phyloP scores from a whole-genome alignment of 768 basidiomycete species.

The Auricularia sp. region DNA sequence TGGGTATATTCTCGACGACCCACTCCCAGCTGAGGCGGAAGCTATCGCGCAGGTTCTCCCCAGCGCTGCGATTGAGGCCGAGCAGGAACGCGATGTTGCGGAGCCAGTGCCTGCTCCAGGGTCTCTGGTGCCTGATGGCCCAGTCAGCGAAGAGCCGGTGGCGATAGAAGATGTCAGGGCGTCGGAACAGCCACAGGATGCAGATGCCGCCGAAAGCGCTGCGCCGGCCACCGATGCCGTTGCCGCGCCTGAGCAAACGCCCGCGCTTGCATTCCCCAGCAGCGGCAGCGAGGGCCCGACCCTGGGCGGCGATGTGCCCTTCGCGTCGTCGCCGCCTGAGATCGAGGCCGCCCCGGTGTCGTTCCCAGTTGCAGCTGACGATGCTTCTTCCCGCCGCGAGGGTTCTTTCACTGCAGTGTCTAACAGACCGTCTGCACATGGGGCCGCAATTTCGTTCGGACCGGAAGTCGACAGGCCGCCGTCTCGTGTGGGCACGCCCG shows the following conservation, averaged over 20 bases:
- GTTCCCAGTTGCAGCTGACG: conserved; percentile 26
- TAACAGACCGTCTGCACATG: conserved; percentile 10
- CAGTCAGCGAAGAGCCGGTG: not conserved
- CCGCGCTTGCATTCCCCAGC: conserved; percentile 21
- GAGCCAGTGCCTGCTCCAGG: not conserved
- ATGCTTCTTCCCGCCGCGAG: conserved; percentile 21
- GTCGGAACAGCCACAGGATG: conserved; percentile 5
- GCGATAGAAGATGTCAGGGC: not conserved
- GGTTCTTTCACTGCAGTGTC: conserved; percentile 19
- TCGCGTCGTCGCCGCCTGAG: conserved; percentile 27
- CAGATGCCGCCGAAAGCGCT: conserved; percentile 1
- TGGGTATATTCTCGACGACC: conserved; percentile 12
- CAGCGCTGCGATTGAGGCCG: conserved; percentile 10
- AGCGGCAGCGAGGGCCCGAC: conserved; percentile 11
- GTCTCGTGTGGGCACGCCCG: conserved; percentile 58
- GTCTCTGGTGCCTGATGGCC: not conserved
- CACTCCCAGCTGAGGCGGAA: conserved; percentile 1
- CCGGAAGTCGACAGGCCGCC: conserved; percentile 41
- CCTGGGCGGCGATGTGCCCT: not conserved
- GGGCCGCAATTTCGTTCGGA: conserved; percentile 59
- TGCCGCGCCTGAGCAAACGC: conserved; percentile 1
- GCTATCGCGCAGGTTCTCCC: not conserved
- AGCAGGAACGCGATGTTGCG: conserved; percentile 5
- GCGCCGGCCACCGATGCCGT: conserved; percentile 4
- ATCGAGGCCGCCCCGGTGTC: conserved; percentile 22